A percentile compares a stretch with the other conserved stretches of the same genome.
phyloP scores from a whole-genome alignment of 352 stramenopile genomes.

The Globisporangium paddicum region DNA sequence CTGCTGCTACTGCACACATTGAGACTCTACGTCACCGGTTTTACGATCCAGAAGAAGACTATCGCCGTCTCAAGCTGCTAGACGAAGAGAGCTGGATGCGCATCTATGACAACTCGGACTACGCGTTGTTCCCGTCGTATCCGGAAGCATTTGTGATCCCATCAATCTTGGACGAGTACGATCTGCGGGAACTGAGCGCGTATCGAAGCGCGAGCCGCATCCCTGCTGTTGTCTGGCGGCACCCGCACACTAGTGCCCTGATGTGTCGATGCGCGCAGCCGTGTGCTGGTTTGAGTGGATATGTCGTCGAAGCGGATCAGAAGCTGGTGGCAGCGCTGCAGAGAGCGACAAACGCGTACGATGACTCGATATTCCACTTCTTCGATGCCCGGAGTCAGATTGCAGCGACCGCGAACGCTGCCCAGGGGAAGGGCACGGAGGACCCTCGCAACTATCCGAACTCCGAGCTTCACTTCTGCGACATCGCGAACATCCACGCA shows the following conservation, averaged over 20 bases:
- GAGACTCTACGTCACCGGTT: constrained; percentile 49
- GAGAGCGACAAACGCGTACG: constrained; percentile 46
- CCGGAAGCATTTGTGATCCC: constrained; percentile 92
- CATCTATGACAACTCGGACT: constrained; percentile 84
- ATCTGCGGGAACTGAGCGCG: constrained; percentile 76
- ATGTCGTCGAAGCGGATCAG: constrained; percentile 73
- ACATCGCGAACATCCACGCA: constrained; percentile 99
- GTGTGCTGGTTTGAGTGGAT: constrained; percentile 77
- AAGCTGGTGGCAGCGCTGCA: constrained; percentile 78
- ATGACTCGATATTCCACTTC: constrained; percentile 79
- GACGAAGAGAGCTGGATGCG: constrained; percentile 80
- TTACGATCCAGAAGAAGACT: constrained; percentile 79
- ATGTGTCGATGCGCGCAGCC: constrained; percentile 87
- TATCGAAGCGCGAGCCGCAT: constrained; percentile 95
- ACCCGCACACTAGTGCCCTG: constrained; percentile 86
- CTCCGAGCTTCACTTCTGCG: constrained; percentile 95
- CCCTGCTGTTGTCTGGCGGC: constrained; percentile 91
- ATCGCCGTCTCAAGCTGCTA: constrained; percentile 72
- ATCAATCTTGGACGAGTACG: constrained; percentile 87
- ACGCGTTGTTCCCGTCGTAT: constrained; percentile 92
- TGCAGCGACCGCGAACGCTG: constrained; percentile 78
- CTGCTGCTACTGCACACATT: constrained; percentile 15
- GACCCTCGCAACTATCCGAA: constrained; percentile 94
- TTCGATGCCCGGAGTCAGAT: constrained; percentile 85
- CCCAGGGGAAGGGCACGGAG: constrained; percentile 85